Base-by-base conservation (phyloP, 805 yeast genomes). In the Torulaspora quercuum region DNA sequence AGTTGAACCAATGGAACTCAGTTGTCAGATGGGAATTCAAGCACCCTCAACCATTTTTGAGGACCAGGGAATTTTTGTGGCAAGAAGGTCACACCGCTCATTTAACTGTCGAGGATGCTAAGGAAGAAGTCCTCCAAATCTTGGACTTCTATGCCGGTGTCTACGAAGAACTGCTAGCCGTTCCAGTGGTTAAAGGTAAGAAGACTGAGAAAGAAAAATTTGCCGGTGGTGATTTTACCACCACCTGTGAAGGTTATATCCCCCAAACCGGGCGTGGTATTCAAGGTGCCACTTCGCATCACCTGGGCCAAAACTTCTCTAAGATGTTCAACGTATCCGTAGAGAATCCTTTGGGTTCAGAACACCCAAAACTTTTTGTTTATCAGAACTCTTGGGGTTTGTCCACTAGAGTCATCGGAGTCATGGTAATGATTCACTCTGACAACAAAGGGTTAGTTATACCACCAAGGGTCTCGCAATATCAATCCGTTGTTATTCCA, bases 11-110 rank as follows among this genome's bases (percentile, higher is more conserved):
- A 70, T 92, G 99, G 99, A 94, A 94, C 72, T 89, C 97, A 12
- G 99, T 92, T 29, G 99, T 92, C 33, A 83, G 99, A 73, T 92
- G 98, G 99, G 99, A 92, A 70, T 92, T 92, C 72, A 92, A 92
- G 73, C 97, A 92, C 67, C 99, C 99, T 41, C 99, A 92, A 70
- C 99, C 99, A 33, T 92, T 92, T 68, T 70, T 92, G 61, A 84
- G 99, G 76, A 94, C 98, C 9, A 83, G 99, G 71, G 99, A 92
- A 69, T 92, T 92, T 70, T 73, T 92, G 65, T 92, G 99, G 99
- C 99, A 92, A 71, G 99, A 92, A 71, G 99, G 99, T 54, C 99
- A 92, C 72, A 92, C 98, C 33, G 98, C 95, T 37, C 95, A 86
- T 64, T 75, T 94, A 59, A 83, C 94, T 39, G 65, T 70, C 48